Conservation (phyloP, 75 land plant species). For the Sequoiadendron giganteum region DNA sequence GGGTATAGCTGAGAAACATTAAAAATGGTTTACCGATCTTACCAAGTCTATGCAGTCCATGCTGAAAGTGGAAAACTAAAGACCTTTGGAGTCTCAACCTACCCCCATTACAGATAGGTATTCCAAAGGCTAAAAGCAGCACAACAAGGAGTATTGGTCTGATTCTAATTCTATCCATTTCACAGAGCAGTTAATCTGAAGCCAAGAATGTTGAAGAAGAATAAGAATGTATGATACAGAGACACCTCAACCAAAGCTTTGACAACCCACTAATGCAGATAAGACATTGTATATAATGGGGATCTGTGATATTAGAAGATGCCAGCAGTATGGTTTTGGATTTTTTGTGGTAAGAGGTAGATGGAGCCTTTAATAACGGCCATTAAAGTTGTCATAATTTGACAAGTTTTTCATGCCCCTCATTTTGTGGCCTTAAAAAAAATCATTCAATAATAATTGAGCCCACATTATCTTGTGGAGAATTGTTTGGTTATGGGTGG, state of each 20-base stretch:
- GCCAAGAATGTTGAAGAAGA: not conserved
- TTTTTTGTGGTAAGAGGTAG: not conserved
- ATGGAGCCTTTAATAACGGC: not conserved
- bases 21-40: not conserved
- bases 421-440: no score
- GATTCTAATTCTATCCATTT: not conserved
- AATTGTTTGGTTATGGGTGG: no score
- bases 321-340: not conserved
- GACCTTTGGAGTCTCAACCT: not conserved
- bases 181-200: not conserved
- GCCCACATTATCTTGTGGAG: no score
- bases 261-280: not conserved
- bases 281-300: not conserved
- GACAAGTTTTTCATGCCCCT: not conserved
- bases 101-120: not conserved
- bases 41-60: not conserved
- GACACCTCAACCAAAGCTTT: not conserved
- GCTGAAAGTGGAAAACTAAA: slow-evolving; percentile 10
- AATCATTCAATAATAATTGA: no score
- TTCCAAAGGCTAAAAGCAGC: not conserved
- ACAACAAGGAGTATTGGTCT: not conserved
- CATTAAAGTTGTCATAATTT: not conserved
- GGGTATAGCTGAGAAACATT: not conserved
- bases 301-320: not conserved
- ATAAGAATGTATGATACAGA: not conserved